Evolutionary conservation across 306 rosid genomes (phyloP), one percentile per base, ranked within the genome.

Genomic region (Echinosophora koreensis): DNA sequence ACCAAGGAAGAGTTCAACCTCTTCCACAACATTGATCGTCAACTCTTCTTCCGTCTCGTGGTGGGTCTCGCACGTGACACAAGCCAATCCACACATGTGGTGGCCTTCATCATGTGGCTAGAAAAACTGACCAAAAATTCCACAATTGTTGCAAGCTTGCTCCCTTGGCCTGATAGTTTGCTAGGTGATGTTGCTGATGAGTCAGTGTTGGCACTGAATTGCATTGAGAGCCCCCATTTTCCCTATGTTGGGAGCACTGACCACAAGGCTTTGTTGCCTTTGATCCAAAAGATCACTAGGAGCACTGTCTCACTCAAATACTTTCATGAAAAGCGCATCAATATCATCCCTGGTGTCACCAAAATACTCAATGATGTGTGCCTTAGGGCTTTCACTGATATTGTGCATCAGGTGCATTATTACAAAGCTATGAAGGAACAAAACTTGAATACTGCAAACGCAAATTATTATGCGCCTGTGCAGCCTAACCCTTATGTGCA

Each of bases 101-200:
- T 91, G 91, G 89, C 88, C 2, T 76, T 93, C 14, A 73, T 92
- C 81, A 30, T 93, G 61, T 93, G 97, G 95, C 71, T 89, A 0
- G 98, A 93, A 34, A 77, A 63, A 0, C 32, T 15, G 0, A 69
- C 60, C 4, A 56, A 50, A 2, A 73, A 85, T 27, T 61, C 17
- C 14, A 69, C 57, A 42, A 12, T 81, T 15, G 56, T 90, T 0
- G 3, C 64, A 27, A 87, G 80, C 38, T 16, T 89, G 6, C 64
- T 83, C 8, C 39, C 39, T 0, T 84, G 90, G 22, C 84, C 93
- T 0, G 71, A 88, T 18, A 1, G 10, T 0, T 55, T 75, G 4
- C 65, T 93, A 0, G 38, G 30, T 4, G 80, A 41, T 4, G 66
- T 93, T 0, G 86, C 78, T 0, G 79, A 87, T 0, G 98, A 93